Conservation (phyloP, 2,329 filamentous ascomycete genomes). For the Stemphylium lycopersici region DNA sequence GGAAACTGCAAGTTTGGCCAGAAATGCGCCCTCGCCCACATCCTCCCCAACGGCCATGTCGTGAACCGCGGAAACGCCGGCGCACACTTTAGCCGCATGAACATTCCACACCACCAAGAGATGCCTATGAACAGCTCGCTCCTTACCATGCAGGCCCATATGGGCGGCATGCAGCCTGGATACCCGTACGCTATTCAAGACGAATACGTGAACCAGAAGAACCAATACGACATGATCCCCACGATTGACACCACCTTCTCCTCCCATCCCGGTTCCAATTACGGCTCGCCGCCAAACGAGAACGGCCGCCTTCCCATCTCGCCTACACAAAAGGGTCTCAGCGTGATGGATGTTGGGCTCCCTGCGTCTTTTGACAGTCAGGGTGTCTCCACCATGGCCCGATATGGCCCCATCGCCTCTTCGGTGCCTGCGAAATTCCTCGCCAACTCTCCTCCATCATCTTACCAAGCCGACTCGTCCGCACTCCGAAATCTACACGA, state of each 20-base stretch:
- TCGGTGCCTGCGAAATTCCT: conserved; percentile 93
- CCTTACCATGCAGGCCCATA: conserved; percentile 62
- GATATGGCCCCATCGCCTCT: conserved; percentile 87
- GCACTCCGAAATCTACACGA: conserved; percentile 65
- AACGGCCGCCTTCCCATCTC: conserved; percentile 73
- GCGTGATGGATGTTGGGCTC: conserved; percentile 89
- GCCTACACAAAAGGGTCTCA: conserved; percentile 74
- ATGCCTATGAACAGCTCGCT: conserved; percentile 78
- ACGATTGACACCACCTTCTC: conserved; percentile 65
- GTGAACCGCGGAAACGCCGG: conserved; percentile 71
- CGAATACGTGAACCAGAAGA: conserved; percentile 44
- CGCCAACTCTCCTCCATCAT: conserved; percentile 80
- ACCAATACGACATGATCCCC: conserved; percentile 58
- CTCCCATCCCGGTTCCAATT: conserved; percentile 66
- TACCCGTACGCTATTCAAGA: conserved; percentile 51
- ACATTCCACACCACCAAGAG: conserved; percentile 68
- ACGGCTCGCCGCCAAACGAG: conserved; percentile 83
- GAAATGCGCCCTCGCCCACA: conserved; percentile 96
- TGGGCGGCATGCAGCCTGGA: conserved; percentile 50
- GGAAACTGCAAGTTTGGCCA: conserved; percentile 99
- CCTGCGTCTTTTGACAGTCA: conserved; percentile 97
- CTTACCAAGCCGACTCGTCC: conserved; percentile 65
- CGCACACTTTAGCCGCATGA: conserved; percentile 70
- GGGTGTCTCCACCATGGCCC: conserved; percentile 87
- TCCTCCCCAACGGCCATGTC: conserved; percentile 89